Base-by-base conservation (phyloP, 139 green algal species). In the Coccomyxa sp. region DNA sequence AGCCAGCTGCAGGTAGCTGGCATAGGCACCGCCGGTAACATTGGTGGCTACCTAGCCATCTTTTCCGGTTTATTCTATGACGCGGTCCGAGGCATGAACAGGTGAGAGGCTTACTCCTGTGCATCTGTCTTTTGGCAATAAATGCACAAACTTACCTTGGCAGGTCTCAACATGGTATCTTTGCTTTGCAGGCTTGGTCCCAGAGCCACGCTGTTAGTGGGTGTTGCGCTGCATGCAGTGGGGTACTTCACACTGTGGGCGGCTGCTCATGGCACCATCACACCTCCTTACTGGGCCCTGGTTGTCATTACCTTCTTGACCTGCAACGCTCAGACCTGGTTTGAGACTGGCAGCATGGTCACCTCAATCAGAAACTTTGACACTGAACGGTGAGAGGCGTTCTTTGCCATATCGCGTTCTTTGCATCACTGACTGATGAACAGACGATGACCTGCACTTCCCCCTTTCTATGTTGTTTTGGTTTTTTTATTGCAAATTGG, bases 341-440 rank as follows among this genome's bases (percentile, higher is more conserved):
- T 90, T 71, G 94, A 97, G 82, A 94, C 92, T 1, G 60, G 83
- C 21, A 81, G 76, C 0, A 82, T 98, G 17, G 92, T 94, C 30
- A 97, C 92, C 1, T 93, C 90, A 81, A 82, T 95, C 18, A 82
- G 90, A 58, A 98, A 98, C 88, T 96, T 98, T 86, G 82, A 85
- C 18, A 85, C 82, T 21, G 82, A 85, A 25, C 38, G 82, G 82
- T 81, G 57, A 17, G 57, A 51, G 3, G 3, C 38, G 38, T 51
- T 51, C 38, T 7, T 51, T 51, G 14, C 27, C 3, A 74, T 30
- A 27, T 27, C 23, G 9, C 66, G 66, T 74, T 81, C 10, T 51
- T 30, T 81, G 4, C 0, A 79, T 27, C 17, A 17, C 7, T 51
- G 38, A 51, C 38, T 7, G 38, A 7, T 51, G 38, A 51, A 51